phyloP scores from a whole-genome alignment of 352 stramenopile genomes.

The Globisporangium uncinulatum region DNA sequence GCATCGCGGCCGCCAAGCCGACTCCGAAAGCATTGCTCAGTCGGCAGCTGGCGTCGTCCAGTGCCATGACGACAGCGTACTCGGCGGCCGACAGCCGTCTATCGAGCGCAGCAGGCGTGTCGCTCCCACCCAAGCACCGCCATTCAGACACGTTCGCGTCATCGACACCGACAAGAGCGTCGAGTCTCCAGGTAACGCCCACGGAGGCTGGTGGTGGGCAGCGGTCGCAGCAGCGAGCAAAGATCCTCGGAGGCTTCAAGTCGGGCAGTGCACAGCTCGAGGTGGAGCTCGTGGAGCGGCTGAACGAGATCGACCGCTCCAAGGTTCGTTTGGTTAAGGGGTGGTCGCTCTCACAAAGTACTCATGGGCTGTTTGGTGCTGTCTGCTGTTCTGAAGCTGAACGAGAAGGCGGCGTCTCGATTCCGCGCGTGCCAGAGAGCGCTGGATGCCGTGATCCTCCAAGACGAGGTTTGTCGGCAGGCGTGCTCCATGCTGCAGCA shows the following conservation, averaged over 20 bases:
- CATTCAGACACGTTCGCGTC: slow-evolving; percentile 12
- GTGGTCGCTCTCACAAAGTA: neutral
- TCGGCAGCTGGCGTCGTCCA: slow-evolving; percentile 5
- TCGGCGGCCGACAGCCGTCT: neutral
- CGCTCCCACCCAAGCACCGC: slow-evolving; percentile 1
- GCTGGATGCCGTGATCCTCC: slow-evolving; percentile 44
- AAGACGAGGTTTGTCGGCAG: slow-evolving; percentile 41
- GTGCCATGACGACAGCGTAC: neutral
- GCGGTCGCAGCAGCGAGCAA: neutral
- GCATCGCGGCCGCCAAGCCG: slow-evolving; percentile 18
- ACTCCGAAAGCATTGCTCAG: slow-evolving; percentile 16
- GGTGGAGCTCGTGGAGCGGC: slow-evolving; percentile 49
- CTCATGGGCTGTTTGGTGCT: neutral
- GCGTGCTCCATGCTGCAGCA: neutral
- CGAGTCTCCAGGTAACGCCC: neutral
- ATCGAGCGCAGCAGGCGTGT: slow-evolving; percentile 6
- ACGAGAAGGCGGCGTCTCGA: slow-evolving; percentile 43
- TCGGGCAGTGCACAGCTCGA: slow-evolving; percentile 47
- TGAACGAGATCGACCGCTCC: slow-evolving; percentile 64
- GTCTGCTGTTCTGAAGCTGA: slow-evolving; percentile 22
- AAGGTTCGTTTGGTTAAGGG: slow-evolving; percentile 24
- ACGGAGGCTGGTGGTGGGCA: neutral
- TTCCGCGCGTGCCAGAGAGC: slow-evolving; percentile 44
- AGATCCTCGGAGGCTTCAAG: slow-evolving; percentile 31
- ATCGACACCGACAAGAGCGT: neutral